Conservation (phyloP, 2,329 filamentous ascomycete genomes). For the Westerdykella aurantiaca region DNA sequence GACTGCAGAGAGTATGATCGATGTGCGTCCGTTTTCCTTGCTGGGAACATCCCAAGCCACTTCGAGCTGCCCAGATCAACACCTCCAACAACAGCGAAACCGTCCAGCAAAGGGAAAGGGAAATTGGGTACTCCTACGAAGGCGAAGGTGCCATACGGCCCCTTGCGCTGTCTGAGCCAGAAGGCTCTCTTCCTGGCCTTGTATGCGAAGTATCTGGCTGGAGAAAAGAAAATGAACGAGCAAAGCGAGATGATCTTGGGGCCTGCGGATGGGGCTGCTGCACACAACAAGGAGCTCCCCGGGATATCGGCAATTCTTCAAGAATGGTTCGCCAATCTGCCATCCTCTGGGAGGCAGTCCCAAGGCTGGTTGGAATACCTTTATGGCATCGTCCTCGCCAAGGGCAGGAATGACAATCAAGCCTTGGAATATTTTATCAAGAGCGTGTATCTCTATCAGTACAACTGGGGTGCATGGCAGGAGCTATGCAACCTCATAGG, state of each 20-base stretch:
- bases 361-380: constrained; percentile 94
- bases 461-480: constrained; percentile 97
- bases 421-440: constrained; percentile 82
- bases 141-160: constrained; percentile 25
- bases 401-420: constrained; percentile 80
- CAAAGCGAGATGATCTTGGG: constrained; percentile 97
- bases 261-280: constrained; percentile 79
- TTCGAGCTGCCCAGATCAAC: constrained; percentile 49
- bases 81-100: constrained; percentile 31
- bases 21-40: constrained; percentile 82
- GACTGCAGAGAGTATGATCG: constrained; percentile 94
- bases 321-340: constrained; percentile 68
- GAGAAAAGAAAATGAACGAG: constrained; percentile 94
- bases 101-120: constrained; percentile 56
- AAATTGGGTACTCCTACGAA: constrained; percentile 38
- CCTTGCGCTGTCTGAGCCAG: constrained; percentile 62
- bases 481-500: constrained; percentile 79
- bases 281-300: constrained; percentile 77
- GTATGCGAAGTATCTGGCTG: constrained; percentile 87
- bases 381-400: constrained; percentile 85
- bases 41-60: constrained; percentile 68
- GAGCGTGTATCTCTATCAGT: constrained; percentile 83
- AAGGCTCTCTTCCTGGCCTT: constrained; percentile 87
- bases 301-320: constrained; percentile 70
- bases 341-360: constrained; percentile 53